phyloP scores from a whole-genome alignment of 805 yeast genomes.

The Naumovozyma castellii region DNA sequence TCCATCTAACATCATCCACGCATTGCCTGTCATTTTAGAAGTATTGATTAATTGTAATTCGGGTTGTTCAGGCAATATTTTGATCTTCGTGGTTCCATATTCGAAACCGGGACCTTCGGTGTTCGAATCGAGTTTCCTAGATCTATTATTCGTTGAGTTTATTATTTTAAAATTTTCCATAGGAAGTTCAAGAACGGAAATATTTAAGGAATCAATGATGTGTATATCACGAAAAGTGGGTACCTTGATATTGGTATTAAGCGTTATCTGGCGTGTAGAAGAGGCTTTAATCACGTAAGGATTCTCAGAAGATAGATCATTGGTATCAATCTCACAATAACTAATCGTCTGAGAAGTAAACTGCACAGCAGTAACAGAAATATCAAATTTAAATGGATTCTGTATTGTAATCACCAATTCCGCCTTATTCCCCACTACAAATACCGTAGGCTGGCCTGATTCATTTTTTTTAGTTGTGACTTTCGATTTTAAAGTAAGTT shows the following conservation, averaged over 20 bases:
- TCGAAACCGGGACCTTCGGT: no score
- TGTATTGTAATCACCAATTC: constrained; percentile 51
- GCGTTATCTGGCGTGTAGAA: constrained; percentile 30
- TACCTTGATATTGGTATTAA: constrained; percentile 15
- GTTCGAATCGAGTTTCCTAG: no score
- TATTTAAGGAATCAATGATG: constrained; percentile 9
- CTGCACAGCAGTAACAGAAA: constrained; percentile 45
- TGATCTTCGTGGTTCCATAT: constrained; percentile 7
- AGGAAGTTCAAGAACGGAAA: constrained; percentile 21
- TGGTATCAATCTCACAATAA: constrained; percentile 13
- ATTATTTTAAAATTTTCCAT: constrained; percentile 11
- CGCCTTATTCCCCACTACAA: constrained; percentile 52
- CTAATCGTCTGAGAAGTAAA: constrained; percentile 29
- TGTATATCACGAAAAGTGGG: constrained; percentile 9
- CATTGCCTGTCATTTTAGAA: constrained; percentile 16
- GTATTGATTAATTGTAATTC: constrained; percentile 21
- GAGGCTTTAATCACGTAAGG: constrained; percentile 33
- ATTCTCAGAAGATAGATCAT: constrained; percentile 8
- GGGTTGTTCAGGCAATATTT: constrained; percentile 26
- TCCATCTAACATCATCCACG: constrained; percentile 28
- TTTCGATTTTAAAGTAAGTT: constrained; percentile 15
- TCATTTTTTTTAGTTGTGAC: background rate
- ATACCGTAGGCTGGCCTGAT: constrained; percentile 1
- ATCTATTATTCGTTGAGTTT: constrained; percentile 6
- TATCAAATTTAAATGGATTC: constrained; percentile 72